These are phyloP conservation scores for Ramalina intermedia DNA, from an alignment of 495 filamentous ascomycete species.

Conservation along the genomic window DNA sequence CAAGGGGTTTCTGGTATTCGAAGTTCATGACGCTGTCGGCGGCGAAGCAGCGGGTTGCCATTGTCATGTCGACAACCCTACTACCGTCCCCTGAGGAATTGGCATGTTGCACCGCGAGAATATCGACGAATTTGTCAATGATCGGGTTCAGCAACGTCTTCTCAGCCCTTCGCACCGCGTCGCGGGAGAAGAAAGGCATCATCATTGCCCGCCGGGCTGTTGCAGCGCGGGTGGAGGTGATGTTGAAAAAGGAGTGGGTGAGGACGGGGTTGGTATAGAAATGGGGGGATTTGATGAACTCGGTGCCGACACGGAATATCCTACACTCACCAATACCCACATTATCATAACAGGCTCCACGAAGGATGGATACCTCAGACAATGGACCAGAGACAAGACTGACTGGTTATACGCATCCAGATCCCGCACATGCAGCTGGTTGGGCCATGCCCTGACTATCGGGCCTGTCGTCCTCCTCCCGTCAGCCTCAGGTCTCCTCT, in stretches of 20 bases:
- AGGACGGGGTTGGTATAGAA: neutral
- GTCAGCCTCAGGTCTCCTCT: neutral
- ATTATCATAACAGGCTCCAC: no score
- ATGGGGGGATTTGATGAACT: neutral
- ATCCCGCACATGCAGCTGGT: neutral
- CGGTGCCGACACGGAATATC: neutral
- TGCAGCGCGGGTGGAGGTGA: neutral
- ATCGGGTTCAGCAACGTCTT: no score
- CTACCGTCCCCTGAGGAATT: no score
- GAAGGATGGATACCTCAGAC: no score
- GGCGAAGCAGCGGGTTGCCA: neutral
- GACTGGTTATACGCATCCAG: conserved; percentile 1
- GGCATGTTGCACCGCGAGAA: neutral
- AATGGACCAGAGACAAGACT: neutral
- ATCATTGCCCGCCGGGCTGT: neutral
- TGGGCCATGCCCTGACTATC: neutral
- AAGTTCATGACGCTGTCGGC: conserved; percentile 1
- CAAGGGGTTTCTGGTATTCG: neutral
- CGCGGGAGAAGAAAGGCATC: neutral
- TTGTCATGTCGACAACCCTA: neutral
- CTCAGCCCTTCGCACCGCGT: neutral
- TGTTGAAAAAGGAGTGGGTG: neutral
- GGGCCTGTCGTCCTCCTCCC: neutral
- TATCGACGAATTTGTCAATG: neutral
- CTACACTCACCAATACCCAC: neutral